Conservation (phyloP, 1,284 basidiomycete species). For the Leccinum griseonigrum region DNA sequence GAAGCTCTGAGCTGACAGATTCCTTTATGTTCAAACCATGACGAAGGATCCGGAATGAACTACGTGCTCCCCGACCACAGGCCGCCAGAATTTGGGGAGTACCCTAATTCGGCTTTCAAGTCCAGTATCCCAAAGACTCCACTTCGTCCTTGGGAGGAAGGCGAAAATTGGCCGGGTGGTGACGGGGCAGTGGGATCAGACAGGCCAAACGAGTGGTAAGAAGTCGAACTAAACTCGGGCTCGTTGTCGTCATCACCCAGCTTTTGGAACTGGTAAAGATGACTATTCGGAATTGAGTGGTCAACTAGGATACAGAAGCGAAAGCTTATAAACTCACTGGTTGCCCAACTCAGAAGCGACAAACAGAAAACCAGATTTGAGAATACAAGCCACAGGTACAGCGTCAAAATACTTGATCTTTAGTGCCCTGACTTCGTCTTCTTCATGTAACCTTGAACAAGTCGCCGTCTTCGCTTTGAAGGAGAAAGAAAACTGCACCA, state of each 20-base stretch:
- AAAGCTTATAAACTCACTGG: conserved; percentile 59
- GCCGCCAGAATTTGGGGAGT: conserved; percentile 92
- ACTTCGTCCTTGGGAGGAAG: conserved; percentile 73
- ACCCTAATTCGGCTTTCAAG: conserved; percentile 88
- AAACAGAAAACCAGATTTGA: conserved; percentile 96
- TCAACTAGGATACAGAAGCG: conserved; percentile 1
- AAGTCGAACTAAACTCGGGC: conserved; percentile 83
- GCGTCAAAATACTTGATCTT: conserved; percentile 99
- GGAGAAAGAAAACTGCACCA: conserved; percentile 96
- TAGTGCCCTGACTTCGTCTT: conserved; percentile 84
- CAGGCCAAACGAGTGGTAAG: conserved; percentile 83
- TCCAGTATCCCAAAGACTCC: conserved; percentile 86
- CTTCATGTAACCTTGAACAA: conserved; percentile 95
- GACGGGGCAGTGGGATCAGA: conserved; percentile 63
- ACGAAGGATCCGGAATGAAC: conserved; percentile 81
- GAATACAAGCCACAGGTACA: conserved; percentile 91
- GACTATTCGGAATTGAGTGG: conserved; percentile 44
- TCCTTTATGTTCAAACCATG: conserved; percentile 94
- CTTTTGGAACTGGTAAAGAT: conserved; percentile 95
- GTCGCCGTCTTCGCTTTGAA: conserved; percentile 95
- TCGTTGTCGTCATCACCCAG: conserved; percentile 94
- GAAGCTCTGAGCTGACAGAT: conserved; percentile 89
- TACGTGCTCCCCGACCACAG: conserved; percentile 84
- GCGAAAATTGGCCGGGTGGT: conserved; percentile 78
- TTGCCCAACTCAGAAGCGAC: conserved; percentile 95